These are phyloP conservation scores for Galerina sulciceps DNA, from an alignment of 768 basidiomycete species.

Conservation along the genomic window DNA sequence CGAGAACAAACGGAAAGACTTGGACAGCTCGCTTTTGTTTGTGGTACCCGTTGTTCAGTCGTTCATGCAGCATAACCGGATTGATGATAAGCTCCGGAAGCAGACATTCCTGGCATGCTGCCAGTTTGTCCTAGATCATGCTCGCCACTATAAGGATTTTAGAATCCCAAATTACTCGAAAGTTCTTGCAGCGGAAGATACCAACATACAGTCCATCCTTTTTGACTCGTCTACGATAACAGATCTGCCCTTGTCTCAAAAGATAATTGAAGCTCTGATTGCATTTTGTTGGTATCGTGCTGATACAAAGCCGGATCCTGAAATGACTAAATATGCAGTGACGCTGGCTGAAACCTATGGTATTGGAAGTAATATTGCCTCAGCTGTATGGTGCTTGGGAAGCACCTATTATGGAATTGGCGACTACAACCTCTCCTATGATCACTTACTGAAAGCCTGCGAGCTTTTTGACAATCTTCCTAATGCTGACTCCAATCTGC, in stretches of 20 bases:
- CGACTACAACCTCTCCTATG: not conserved
- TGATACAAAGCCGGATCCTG: not conserved
- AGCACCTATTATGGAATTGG: not conserved
- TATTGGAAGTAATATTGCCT: not conserved
- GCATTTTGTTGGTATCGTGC: constrained; percentile 9
- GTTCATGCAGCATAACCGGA: constrained; percentile 6
- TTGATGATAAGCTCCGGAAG: not conserved
- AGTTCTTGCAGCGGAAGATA: not conserved
- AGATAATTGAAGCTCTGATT: constrained; percentile 8
- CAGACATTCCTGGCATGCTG: constrained; percentile 1
- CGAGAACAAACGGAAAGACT: not conserved
- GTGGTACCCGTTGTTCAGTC: constrained; percentile 15
- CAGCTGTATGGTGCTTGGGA: not conserved
- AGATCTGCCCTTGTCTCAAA: not conserved
- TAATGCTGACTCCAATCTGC: not conserved
- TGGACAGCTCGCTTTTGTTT: not conserved
- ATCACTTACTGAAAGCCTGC: not conserved
- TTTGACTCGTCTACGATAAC: not conserved
- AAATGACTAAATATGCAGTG: not conserved
- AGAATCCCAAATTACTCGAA: constrained; percentile 3
- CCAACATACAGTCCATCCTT: constrained; percentile 16
- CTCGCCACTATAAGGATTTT: constrained; percentile 3
- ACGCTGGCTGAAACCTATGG: not conserved
- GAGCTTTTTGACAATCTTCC: not conserved
- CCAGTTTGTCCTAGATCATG: constrained; percentile 12